Base-by-base conservation (phyloP, 805 yeast species). In the Ogataea nakhonphanomensis region DNA sequence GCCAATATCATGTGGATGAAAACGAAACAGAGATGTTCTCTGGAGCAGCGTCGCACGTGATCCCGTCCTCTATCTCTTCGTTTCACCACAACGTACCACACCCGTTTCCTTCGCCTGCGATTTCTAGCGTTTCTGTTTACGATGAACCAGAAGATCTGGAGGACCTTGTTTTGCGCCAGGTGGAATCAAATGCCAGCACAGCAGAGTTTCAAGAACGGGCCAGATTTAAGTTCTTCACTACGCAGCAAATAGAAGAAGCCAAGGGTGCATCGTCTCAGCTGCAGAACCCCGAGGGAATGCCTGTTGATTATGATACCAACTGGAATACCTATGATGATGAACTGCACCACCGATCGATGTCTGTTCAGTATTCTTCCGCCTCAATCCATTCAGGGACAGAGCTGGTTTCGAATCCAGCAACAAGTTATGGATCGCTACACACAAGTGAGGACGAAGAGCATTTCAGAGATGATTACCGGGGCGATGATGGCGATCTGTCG, bases 241-340 rank as follows among this genome's bases (percentile, higher is more conserved):
- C 83, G 4, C 87, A 84, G 41, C 93, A 88, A 50, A 81, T 91
- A 33, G 90, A 84, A 53, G 70, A 74, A 36, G 97, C 98, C 0
- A 93, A 85, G 39, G 96, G 96, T 33, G 67, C 91, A 1, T 85
- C 96, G 2, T 82, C 91, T 2, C 85, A 80, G 46, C 23, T 44
- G 7, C 50, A 39, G 8, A 33, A 41, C 14, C 37, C 46, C 11
- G 44, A 45, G 11, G 57, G 51, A 14, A 69, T 72, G 24, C 73
- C 75, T 0, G 75, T 84, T 15, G 93, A 84, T 56, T 84, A 80
- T 54, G 82, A 84, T 55, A 79, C 86, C 7, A 71, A 78, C 50
- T 84, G 93, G 84, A 89, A 84, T 47, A 70, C 76, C 22, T 73
- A 76, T 25, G 78, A 76, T 25, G 81, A 76, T 40, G 67, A 62